Evolutionary conservation across 2,329 filamentous ascomycete genomes (phyloP), one percentile per base, ranked within the genome.

Genomic region (Pochonia chlamydosporia): DNA sequence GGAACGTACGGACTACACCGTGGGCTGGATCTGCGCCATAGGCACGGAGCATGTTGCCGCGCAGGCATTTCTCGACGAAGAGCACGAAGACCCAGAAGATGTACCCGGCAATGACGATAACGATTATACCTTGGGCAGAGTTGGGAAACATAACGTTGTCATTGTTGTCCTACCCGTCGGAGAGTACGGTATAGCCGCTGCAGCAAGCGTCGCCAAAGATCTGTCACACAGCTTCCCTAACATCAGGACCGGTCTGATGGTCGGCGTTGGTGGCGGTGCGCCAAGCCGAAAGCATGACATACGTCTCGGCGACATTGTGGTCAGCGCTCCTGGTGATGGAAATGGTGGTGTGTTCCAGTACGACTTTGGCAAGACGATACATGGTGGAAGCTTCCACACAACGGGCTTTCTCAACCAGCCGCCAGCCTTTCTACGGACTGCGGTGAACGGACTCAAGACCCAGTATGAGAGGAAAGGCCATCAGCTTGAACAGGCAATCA

Each of bases 11-110:
- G 11, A 35, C 30, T 73, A 72, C 44, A 68, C 59, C 0, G 59
- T 73, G 5, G 70, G 67, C 16, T 73, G 69, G 69, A 70, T 75
- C 6, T 73, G 67, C 46, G 67, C 69, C 11, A 45, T 72, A 2
- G 11, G 4, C 0, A 57, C 51, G 0, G 70, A 74, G 44, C 59
- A 54, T 37, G 55, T 63, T 40, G 69, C 70, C 3, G 69, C 70
- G 3, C 51, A 54, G 20, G 54, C 41, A 0, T 63, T 71, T 26
- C 63, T 74, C 2, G 16, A n/a, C n/a, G n/a, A n/a, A n/a, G n/a
- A n/a, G n/a, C n/a, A n/a, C n/a, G n/a, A n/a, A n/a, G n/a, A n/a
- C 7, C 4, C 23, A 50, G 47, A 56, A 30, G 62, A 69, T 41
- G 57, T 59, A 16, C 7, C 42, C 2, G 26, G 2, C 10, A 14